These are phyloP conservation scores for Lojkania enalia DNA, from an alignment of 2,329 filamentous ascomycete genomes.

Conservation along the genomic window DNA sequence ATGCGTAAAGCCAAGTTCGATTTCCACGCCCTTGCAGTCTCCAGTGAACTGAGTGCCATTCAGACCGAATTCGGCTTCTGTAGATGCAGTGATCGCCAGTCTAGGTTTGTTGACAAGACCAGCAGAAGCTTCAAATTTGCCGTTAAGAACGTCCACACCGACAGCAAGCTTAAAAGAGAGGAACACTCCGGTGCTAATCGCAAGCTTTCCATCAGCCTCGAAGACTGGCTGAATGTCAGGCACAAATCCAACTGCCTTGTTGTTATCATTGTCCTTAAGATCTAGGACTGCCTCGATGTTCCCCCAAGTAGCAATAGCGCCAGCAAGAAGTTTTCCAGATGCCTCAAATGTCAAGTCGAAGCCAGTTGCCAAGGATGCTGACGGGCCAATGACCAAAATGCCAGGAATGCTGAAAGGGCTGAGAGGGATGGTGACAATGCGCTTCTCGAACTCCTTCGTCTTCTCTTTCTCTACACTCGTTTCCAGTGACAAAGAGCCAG, in stretches of 20 bases:
- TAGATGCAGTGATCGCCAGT: background rate
- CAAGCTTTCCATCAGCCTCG: background rate
- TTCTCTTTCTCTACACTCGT: background rate
- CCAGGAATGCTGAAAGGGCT: background rate
- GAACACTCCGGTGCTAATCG: background rate
- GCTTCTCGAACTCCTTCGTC: background rate
- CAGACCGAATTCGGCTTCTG: background rate
- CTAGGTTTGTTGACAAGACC: background rate
- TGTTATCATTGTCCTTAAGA: background rate
- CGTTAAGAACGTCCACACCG: background rate
- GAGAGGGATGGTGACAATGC: background rate
- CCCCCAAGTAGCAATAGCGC: background rate
- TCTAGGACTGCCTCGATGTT: background rate
- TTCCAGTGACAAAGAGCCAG: background rate
- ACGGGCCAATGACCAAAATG: background rate
- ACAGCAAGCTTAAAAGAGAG: background rate
- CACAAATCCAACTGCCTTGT: background rate
- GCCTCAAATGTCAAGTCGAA: background rate
- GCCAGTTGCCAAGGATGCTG: background rate
- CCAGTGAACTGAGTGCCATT: background rate
- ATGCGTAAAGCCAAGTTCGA: background rate
- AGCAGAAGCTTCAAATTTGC: background rate
- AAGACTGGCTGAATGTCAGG: background rate
- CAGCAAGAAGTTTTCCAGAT: background rate
- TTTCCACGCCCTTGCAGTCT: background rate